Conservation (phyloP, 306 rosid genomes). For the Datisca glomerata region DNA sequence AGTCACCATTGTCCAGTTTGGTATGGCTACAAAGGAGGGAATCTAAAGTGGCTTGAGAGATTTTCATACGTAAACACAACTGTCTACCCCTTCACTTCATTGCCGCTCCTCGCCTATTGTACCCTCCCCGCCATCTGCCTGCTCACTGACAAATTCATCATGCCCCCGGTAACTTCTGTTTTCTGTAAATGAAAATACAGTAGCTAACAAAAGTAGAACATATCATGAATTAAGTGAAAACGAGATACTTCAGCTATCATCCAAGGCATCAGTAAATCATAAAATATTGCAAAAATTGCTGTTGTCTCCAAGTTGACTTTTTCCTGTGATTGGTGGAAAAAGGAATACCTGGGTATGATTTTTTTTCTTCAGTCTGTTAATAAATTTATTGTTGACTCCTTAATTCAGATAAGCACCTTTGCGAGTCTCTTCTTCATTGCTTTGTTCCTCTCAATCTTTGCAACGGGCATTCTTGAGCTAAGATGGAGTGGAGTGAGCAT, state of each 20-base stretch:
- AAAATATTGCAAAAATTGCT: too few relatives aligned
- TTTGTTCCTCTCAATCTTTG: constrained; percentile 70
- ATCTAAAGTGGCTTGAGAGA: constrained; percentile 93
- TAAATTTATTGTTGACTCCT: constrained; percentile 6
- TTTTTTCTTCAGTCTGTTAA: constrained; percentile 9
- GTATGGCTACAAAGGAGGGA: constrained; percentile 90
- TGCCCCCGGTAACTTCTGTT: constrained; percentile 64
- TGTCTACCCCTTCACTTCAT: constrained; percentile 86
- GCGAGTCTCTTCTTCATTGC: constrained; percentile 78
- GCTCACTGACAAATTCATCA: constrained; percentile 96
- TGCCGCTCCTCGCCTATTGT: constrained; percentile 86
- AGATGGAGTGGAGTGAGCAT: constrained; percentile 98
- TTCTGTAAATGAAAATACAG: background rate
- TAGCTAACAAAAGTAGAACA: constrained; percentile 4
- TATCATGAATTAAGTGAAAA: background rate
- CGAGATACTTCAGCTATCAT: too few relatives aligned
- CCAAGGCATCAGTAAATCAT: too few relatives aligned
- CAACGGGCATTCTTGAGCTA: constrained; percentile 86
- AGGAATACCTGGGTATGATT: too few relatives aligned
- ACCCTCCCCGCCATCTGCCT: constrained; percentile 86
- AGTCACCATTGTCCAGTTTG: constrained; percentile 79
- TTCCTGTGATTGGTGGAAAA: too few relatives aligned
- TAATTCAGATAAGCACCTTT: constrained; percentile 77
- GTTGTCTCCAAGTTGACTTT: too few relatives aligned
- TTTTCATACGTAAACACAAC: constrained; percentile 88